Evolutionary conservation across 805 yeast species (phyloP).

Genomic region (Suhomyces sp.): DNA sequence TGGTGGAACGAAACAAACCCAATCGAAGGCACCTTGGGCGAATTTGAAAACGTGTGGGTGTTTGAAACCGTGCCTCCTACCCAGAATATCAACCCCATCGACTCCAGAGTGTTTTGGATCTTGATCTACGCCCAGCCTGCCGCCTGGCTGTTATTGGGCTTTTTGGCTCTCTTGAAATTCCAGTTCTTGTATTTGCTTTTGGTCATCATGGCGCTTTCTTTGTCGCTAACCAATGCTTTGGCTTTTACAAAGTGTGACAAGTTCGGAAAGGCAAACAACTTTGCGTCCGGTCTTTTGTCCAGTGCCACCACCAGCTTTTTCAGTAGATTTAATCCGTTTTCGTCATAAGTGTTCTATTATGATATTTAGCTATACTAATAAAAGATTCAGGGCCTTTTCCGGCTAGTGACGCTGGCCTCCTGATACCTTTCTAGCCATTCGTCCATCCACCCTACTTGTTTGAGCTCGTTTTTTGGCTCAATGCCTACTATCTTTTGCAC

Average conservation of each 20-base stretch:
- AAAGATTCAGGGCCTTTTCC: background rate
- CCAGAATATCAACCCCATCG: slow-evolving; percentile 81
- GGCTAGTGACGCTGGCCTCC: background rate
- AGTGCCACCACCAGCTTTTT: slow-evolving; percentile 47
- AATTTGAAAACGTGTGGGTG: slow-evolving; percentile 71
- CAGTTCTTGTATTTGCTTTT: slow-evolving; percentile 65
- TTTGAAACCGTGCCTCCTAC: slow-evolving; percentile 79
- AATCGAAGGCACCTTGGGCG: slow-evolving; percentile 49
- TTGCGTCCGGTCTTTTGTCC: slow-evolving; percentile 58
- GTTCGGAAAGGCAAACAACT: slow-evolving; percentile 76
- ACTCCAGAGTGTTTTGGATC: slow-evolving; percentile 85
- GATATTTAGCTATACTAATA: background rate
- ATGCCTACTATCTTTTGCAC: background rate
- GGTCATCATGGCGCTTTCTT: slow-evolving; percentile 62
- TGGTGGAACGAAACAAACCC: slow-evolving; percentile 88
- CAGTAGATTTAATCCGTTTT: slow-evolving; percentile 45
- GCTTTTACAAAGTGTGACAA: slow-evolving; percentile 92
- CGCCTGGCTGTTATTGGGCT: slow-evolving; percentile 69
- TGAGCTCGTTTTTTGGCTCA: background rate
- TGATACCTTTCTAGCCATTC: background rate
- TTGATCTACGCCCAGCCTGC: slow-evolving; percentile 72
- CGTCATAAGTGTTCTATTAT: background rate
- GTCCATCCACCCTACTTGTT: background rate
- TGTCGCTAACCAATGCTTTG: slow-evolving; percentile 78
- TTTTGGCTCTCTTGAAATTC: slow-evolving; percentile 75